Evolutionary conservation across 1,139 yeast species (phyloP).

Genomic region (Pichia sp.): DNA sequence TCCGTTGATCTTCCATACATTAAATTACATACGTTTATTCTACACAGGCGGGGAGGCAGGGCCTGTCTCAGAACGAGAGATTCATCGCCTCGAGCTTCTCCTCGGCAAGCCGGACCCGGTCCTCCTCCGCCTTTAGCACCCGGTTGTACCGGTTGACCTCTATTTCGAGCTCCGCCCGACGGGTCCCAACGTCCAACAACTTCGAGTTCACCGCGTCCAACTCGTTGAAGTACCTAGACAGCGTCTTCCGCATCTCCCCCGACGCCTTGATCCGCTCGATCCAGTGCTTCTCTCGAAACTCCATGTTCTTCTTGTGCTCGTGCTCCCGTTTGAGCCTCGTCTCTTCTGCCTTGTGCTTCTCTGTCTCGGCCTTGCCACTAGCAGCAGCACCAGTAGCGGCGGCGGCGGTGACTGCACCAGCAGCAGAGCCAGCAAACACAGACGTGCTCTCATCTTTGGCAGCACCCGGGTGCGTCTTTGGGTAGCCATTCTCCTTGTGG

Average conservation of each 20-base stretch:
- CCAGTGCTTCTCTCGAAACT: conserved; percentile 27
- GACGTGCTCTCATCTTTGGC: neutral
- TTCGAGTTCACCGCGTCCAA: conserved; percentile 24
- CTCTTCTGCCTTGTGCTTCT: conserved; percentile 2
- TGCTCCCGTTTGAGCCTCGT: conserved; percentile 7
- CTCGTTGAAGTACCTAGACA: conserved; percentile 24
- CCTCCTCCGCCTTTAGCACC: conserved; percentile 26
- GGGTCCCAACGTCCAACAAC: conserved; percentile 18
- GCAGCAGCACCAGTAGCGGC: neutral
- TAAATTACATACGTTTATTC: neutral
- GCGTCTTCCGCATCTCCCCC: conserved; percentile 20
- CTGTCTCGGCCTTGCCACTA: neutral
- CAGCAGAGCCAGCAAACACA: neutral
- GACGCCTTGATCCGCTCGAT: conserved; percentile 23
- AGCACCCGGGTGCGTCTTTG: neutral
- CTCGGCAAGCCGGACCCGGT: conserved; percentile 27
- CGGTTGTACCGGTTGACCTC: conserved; percentile 29
- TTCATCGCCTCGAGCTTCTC: conserved; percentile 32
- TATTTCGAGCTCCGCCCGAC: conserved; percentile 26
- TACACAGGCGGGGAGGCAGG: too few species aligned
- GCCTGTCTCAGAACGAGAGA: conserved; percentile 10
- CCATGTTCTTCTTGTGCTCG: conserved; percentile 10
- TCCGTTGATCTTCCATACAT: neutral
- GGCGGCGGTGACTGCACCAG: neutral
- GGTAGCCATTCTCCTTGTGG: neutral